Base-by-base conservation (phyloP, 345 rosid genomes). In the Populus tremula region DNA sequence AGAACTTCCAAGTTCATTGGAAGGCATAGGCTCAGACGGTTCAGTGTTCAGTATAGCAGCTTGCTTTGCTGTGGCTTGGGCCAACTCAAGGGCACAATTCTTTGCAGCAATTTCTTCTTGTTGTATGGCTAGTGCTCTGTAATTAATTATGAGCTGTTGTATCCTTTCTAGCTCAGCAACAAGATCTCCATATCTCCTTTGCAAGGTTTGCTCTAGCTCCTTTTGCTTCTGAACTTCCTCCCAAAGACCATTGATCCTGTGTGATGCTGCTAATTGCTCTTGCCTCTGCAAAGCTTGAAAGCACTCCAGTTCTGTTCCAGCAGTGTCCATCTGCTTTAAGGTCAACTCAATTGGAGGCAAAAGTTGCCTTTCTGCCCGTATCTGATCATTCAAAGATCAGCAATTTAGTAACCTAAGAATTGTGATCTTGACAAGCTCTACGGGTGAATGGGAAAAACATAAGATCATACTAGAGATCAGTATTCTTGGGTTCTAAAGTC, bases 211-310 rank as follows among this genome's bases (percentile, higher is more conserved):
- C 87, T 96, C 98, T 0, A 90, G 92, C 81, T 90, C 95, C 86
- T 94, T 94, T 70, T 94, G 99, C 87, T 94, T 96, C 82, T 89
- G 85, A 69, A 96, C 96, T 81, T 92, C 98, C 81, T 89, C 97
- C 90, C 94, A 85, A 67, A 96, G 82, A 79, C 87, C 84, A 79
- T 88, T 90, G 74, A 94, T 90, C 84, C 99, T 88, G 81, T 87
- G 91, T 56, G 93, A 82, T 39, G 98, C 97, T 54, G 98, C 97
- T 77, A 89, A 73, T 72, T 94, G 95, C 78, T 96, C 99, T 84
- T 93, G 99, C 86, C 91, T 96, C 84, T 96, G 96, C 79, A 94
- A 89, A 64, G 90, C 93, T 85, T 84, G 92, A 81, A 92, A 96
- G 80, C 97, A 96, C 82, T 92, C 97, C 1, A 96, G 92, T 78